Percentiles rank a stretch among this genome's conserved stretches.
phyloP scores from a whole-genome alignment of 169 alveolate genomes.

The Eimeria tenella region DNA sequence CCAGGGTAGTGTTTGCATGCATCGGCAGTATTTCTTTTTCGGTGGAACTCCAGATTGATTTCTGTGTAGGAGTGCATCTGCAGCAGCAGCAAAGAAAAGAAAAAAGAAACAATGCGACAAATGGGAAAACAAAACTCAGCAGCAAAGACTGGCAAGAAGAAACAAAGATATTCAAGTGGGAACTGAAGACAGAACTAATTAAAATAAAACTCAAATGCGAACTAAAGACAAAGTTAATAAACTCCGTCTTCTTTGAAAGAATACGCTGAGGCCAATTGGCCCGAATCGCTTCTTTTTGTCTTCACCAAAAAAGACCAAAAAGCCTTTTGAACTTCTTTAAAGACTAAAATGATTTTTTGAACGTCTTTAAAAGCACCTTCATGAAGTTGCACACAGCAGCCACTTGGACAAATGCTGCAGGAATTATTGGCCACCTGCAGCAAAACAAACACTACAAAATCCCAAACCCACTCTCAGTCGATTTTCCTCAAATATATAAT shows the following conservation, averaged over 20 bases:
- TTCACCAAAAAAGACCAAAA: too few species aligned
- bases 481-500: not conserved
- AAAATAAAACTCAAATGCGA: not conserved
- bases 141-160: not conserved
- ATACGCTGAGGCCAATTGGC: too few species aligned
- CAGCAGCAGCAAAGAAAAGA: not conserved
- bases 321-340: too few species aligned
- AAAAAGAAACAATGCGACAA: not conserved
- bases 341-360: too few species aligned
- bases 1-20: conserved; percentile 61
- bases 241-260: too few species aligned
- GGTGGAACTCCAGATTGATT: conserved; percentile 54
- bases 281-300: too few species aligned
- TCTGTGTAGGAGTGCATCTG: conserved; percentile 81
- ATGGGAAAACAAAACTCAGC: not conserved
- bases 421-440: conserved; percentile 81
- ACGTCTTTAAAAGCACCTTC: conserved; percentile 59
- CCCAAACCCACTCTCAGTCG: too few species aligned
- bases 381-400: conserved; percentile 76
- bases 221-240: too few species aligned
- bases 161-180: not conserved
- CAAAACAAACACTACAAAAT: not conserved
- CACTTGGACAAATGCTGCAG: conserved; percentile 78
- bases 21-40: not conserved
- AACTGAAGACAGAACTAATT: not conserved